phyloP scores from a whole-genome alignment of 2,329 filamentous ascomycete genomes.

The Aspergillus nomiae region DNA sequence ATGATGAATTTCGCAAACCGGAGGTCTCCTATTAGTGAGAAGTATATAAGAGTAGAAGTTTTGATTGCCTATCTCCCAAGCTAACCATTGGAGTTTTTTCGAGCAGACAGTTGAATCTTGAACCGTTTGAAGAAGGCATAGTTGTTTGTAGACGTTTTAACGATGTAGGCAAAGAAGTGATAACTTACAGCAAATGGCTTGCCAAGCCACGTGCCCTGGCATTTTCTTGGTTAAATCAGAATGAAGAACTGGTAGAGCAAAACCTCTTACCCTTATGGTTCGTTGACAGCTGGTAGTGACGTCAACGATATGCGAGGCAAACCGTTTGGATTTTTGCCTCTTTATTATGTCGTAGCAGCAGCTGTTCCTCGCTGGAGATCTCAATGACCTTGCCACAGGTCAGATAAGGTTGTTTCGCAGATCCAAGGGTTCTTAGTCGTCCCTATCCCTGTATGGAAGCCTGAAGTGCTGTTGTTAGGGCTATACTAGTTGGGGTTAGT shows the following conservation, averaged over 20 bases:
- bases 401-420: not conserved
- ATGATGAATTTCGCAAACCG: not conserved
- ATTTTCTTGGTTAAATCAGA: not conserved
- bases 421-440: not conserved
- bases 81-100: not conserved
- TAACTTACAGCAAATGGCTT: not conserved
- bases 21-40: not conserved
- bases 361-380: too few relatives aligned
- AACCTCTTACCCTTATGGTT: not conserved
- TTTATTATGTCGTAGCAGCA: not conserved
- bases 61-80: not conserved
- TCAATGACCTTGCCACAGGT: fast-evolving
- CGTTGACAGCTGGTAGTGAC: not conserved
- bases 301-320: not conserved
- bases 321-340: not conserved
- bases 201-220: not conserved
- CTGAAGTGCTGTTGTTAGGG: too few relatives aligned
- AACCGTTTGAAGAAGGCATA: not conserved
- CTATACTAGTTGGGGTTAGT: too few relatives aligned
- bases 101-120: not conserved
- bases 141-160: not conserved
- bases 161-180: not conserved
- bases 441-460: not conserved
- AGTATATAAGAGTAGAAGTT: not conserved
- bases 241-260: not conserved